phyloP scores from a whole-genome alignment of 805 yeast genomes.

The Saccharomycopsis sp. region DNA sequence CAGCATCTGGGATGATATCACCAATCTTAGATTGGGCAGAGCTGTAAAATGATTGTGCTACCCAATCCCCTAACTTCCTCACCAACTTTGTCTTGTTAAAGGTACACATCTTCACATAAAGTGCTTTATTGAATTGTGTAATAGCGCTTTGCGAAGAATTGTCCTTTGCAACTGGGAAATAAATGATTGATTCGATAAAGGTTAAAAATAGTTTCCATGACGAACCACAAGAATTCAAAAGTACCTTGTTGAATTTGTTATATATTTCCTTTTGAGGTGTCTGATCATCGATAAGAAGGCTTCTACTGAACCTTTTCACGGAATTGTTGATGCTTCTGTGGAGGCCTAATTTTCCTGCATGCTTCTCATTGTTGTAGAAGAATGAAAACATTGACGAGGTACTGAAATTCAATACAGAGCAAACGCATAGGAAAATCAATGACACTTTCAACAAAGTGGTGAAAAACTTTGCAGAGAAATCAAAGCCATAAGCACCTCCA shows the following conservation, averaged over 20 bases:
- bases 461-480: slow-evolving; percentile 25
- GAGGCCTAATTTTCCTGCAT: too few relatives aligned
- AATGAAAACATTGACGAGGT: too few relatives aligned
- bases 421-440: slow-evolving; percentile 24
- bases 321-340: too few relatives aligned
- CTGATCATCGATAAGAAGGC: too few relatives aligned
- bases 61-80: neutral
- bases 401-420: slow-evolving; percentile 23
- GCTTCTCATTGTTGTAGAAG: too few relatives aligned
- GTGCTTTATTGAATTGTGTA: slow-evolving; percentile 8
- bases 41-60: slow-evolving; percentile 7
- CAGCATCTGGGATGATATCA: too few relatives aligned
- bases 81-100: neutral
- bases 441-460: slow-evolving; percentile 25
- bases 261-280: too few relatives aligned
- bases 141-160: neutral
- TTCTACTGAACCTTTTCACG: too few relatives aligned
- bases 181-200: slow-evolving; percentile 5
- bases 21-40: neutral
- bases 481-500: slow-evolving; percentile 25
- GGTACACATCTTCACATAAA: slow-evolving; percentile 2
- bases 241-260: too few relatives aligned
- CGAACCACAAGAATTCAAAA: too few relatives aligned
- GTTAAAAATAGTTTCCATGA: too few relatives aligned
- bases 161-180: neutral